Evolutionary conservation across 225 moss, liverwort and hornwort genomes (phyloP), one percentile per base, ranked within the genome.

Genomic region (Straminergon stramineum): DNA sequence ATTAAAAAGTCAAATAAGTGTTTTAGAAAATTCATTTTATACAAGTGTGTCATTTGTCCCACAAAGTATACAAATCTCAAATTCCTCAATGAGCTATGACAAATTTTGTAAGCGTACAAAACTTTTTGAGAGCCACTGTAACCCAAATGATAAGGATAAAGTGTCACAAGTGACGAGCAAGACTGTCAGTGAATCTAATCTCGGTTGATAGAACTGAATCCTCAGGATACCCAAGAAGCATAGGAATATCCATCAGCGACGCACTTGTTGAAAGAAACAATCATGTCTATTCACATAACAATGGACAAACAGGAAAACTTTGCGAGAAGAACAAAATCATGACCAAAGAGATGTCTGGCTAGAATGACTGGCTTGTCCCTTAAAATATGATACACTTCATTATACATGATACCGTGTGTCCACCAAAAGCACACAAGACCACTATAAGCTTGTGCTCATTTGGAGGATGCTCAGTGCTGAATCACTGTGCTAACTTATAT

Each of bases 391-490:
- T 90, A 88, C 86, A 92, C 61, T 86, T 51, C 43, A 65, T 61
- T 66, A 13, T 48, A 84, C 39, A 83, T 78, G 56, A 74, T 90
- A 85, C 84, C 86, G 68, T 43, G 45, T 89, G 79, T 71, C 86
- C 89, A 53, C 90, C 90, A 90, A 83, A 90, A 68, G 89, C 77
- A 84, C 90, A 93, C 92, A 91, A 84, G 73, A 79, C 56, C 75
- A 85, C 76, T 34, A 35, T n/a, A 24, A 75, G 52, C 90, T 92
- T 90, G 91, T 88, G 76, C 88, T 81, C 90, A 84, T 31, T 90
- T 90, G 90, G 90, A 87, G 87, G 75, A 87, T 57, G 92, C 91
- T 91, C 94, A 93, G 92, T 93, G 92, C 90, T 93, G 93, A 93
- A 93, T 94, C 92, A 93, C 92, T 90, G 86, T 73, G 92, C 92